These are phyloP conservation scores for Aspergillus glaucus DNA, from an alignment of 2,329 filamentous ascomycete genomes.

Conservation along the genomic window DNA sequence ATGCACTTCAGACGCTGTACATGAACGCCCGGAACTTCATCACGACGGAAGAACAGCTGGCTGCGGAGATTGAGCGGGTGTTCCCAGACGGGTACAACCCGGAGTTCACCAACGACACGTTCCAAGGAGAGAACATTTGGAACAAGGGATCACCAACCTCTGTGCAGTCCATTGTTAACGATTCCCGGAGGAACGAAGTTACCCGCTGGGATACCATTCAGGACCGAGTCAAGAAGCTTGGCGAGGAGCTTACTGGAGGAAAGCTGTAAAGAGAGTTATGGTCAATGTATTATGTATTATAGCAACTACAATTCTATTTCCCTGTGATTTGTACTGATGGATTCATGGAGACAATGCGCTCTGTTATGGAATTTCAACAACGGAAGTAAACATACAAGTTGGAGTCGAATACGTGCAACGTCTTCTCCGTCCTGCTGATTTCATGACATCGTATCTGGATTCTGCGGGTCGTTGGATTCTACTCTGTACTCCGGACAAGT, in stretches of 20 bases:
- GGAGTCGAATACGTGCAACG: too few relatives aligned
- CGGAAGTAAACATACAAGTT: too few relatives aligned
- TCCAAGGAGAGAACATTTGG: constrained; percentile 46
- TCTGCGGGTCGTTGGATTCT: too few relatives aligned
- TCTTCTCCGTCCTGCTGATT: too few relatives aligned
- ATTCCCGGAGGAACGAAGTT: constrained; percentile 25
- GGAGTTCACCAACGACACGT: constrained; percentile 38
- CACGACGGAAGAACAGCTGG: constrained; percentile 69
- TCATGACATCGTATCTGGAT: too few relatives aligned
- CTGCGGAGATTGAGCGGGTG: constrained; percentile 64
- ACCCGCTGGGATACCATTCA: constrained; percentile 42
- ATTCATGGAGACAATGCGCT: too few relatives aligned
- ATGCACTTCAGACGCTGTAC: constrained; percentile 80
- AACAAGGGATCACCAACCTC: constrained; percentile 42
- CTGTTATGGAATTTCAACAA: too few relatives aligned
- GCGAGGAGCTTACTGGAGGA: constrained; percentile 62
- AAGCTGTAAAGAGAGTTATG: constrained; percentile 42
- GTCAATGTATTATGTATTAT: neutral
- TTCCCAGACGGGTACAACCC: constrained; percentile 59
- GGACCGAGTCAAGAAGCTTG: constrained; percentile 57
- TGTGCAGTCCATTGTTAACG: constrained; percentile 25
- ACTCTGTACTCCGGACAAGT: too few relatives aligned
- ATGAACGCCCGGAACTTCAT: constrained; percentile 85
- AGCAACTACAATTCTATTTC: neutral
- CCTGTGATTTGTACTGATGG: too few relatives aligned